Conservation (phyloP, 257 asterid genomes). For the Jacaranda copaia region DNA sequence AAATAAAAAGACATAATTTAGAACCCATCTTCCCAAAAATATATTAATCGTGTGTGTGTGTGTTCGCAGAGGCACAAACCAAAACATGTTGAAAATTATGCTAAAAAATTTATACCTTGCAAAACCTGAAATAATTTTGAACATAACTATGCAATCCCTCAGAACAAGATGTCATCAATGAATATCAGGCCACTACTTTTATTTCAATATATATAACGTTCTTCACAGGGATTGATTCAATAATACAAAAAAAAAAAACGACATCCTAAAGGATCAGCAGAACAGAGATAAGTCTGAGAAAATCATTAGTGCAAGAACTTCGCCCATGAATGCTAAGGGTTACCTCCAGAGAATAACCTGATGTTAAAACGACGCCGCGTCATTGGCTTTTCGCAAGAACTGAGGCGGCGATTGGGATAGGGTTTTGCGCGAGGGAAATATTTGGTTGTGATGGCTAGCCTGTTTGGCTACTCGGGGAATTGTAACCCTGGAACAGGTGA, state of each 20-base stretch:
- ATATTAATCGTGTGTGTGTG: too few relatives aligned
- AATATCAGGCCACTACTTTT: slow-evolving; percentile 60
- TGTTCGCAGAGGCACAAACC: too few relatives aligned
- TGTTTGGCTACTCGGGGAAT: neutral
- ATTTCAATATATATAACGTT: slow-evolving; percentile 33
- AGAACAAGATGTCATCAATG: slow-evolving; percentile 49
- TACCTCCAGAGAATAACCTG: neutral
- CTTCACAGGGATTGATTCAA: slow-evolving; percentile 45
- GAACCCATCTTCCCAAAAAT: neutral
- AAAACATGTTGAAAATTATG: neutral
- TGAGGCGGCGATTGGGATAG: slow-evolving; percentile 13
- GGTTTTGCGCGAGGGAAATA: neutral
- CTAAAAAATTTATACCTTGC: neutral
- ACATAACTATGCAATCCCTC: slow-evolving; percentile 33
- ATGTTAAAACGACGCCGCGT: neutral
- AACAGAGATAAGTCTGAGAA: neutral
- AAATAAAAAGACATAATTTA: neutral
- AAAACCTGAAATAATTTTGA: neutral
- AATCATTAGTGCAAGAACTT: neutral
- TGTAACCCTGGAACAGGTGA: neutral
- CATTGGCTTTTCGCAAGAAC: neutral
- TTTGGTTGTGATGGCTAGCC: neutral
- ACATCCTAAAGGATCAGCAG: neutral
- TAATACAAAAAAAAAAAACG: too few relatives aligned
- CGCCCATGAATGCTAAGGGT: neutral